Base-by-base conservation (phyloP, 2,329 filamentous ascomycete genomes). In the Aspergillus versicolor region DNA sequence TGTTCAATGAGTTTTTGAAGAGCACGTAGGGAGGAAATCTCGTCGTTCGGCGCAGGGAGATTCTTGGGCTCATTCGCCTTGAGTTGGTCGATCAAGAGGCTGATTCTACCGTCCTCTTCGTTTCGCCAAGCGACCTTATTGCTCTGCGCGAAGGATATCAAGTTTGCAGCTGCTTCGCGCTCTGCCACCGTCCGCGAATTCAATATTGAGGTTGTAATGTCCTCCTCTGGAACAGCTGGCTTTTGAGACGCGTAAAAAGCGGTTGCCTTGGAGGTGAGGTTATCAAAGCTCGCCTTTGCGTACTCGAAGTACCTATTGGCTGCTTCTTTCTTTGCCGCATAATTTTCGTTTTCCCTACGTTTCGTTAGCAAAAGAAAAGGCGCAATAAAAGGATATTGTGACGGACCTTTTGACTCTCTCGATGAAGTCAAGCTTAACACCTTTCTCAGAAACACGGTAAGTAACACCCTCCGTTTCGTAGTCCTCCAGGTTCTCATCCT, bases 401-500 rank as follows among this genome's bases (percentile, higher is more conserved):
- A 62, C 67, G 49, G 51, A 69, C 76, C 71, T 73, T 69, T 84
- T 85, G 63, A 85, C 77, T 61, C 81, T 82, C 68, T 81, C 77
- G 58, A 96, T 85, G 71, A 96, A 92, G 68, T 91, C 87, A 12
- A 87, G 79, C 66, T 88, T 82, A 63, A 92, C 80, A 37, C 86
- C 86, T 65, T 80, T 80, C 59, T 85, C 85, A 0, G 84, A 81
- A 53, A 92, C 74, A 58, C 84, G 84, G 70, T 88, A 87, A 21
- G 85, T 77, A 27, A 83, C 81, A n/a, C 88, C 88, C 67, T 85
- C 87, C 15, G 83, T 82, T 55, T 80, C 77, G 8, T 82, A 72
- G 56, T 87, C 83, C 53, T 81, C 82, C 77, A 87, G 86, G 32
- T 80, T 81, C 27, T 77, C 73, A 37, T 74, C 73, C 48, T 83